Base-by-base conservation (phyloP, 176 grass and related monocot species). In the Aegilops bicornis region DNA sequence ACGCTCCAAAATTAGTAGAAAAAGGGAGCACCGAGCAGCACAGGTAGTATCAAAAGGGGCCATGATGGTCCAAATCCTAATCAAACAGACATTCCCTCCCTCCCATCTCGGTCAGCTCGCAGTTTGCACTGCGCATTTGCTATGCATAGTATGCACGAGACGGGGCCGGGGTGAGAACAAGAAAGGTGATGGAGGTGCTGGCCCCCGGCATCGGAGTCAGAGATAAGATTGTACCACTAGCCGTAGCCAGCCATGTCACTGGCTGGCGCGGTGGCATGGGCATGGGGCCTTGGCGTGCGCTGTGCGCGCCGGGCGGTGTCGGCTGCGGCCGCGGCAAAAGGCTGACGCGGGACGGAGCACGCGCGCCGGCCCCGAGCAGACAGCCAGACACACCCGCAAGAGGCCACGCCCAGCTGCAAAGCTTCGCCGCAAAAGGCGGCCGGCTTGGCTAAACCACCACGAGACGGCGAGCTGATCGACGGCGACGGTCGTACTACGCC, bases 291-390 rank as follows among this genome's bases (percentile, higher is more conserved):
- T 43, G 88, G 84, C 84, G 89, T 90, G 89, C 84, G 88, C 68
- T 85, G 84, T 32, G 67, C 3, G 72, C 72, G 84, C 73, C 79
- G 65, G 84, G 64, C 74, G 56, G 84, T 89, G 88, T 89, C 88
- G 79, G 89, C 79, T n/a, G 65, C 54, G 73, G 17, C 37, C 31
- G 84, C 73, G 79, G 88, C 84, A 86, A 90, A 89, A 90, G 88
- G 12, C 88, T 90, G 88, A 74, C 64, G 47, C 33, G 14, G 74
- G 77, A 69, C 76, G 81, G 88, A 82, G 70, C 88, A 78, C 83
- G 82, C 75, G 80, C 14, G 73, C 43, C 32, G 63, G 23, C 64
- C 9, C 48, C 13, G 31, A 77, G 74, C 74, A 77, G 48, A 76
- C 73, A 76, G 42, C 42, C 73, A 45, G 24, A 52, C 43, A 54